phyloP scores from a whole-genome alignment of 345 rosid genomes.

The Syzygium oleosum region DNA sequence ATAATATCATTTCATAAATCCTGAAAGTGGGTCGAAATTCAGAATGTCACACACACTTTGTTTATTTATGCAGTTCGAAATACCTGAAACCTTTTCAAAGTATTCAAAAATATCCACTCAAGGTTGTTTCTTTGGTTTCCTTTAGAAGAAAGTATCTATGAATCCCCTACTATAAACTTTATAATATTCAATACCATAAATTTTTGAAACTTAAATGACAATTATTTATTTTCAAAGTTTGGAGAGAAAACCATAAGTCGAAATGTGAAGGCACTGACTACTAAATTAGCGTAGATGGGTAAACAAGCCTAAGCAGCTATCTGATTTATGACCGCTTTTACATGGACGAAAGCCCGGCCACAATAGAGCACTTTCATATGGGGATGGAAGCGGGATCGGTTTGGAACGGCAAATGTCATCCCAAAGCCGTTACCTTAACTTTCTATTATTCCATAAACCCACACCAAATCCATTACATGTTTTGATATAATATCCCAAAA shows the following conservation, averaged over 20 bases:
- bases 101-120: not conserved
- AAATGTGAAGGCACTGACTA: not conserved
- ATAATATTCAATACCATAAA: not conserved
- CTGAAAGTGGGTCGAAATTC: no score
- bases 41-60: no score
- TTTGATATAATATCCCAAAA: not conserved
- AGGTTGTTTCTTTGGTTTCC: not conserved
- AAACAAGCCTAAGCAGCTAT: not conserved
- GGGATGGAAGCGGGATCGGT: not conserved
- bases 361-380: not conserved
- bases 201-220: not conserved
- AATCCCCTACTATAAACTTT: not conserved
- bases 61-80: not conserved
- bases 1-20: no score
- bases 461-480: not conserved
- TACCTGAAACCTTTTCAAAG: not conserved
- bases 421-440: not conserved
- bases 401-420: not conserved
- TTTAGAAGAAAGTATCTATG: not conserved
- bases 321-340: not conserved
- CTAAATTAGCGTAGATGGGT: not conserved
- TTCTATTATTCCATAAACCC: not conserved
- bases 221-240: not conserved
- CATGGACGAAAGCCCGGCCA: not conserved
- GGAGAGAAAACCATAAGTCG: not conserved